These are phyloP conservation scores for Coniochaeta sp. DNA, from an alignment of 2,329 filamentous ascomycete species.

Conservation along the genomic window DNA sequence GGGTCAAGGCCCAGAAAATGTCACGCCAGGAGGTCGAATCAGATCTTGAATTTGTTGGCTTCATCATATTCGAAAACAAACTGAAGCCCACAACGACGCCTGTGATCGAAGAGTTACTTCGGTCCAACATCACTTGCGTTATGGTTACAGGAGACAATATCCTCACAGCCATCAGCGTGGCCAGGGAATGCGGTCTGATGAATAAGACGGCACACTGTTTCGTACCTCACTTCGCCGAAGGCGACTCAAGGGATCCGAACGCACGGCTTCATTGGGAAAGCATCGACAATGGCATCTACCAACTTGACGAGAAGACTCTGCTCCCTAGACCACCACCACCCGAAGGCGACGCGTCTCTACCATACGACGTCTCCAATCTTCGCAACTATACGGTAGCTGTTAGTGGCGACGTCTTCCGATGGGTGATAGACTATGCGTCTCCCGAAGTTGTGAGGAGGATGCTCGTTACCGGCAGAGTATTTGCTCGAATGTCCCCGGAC, in stretches of 20 bases:
- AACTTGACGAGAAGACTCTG: constrained; percentile 72
- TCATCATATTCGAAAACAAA: constrained; percentile 99
- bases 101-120: constrained; percentile 73
- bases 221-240: constrained; percentile 78
- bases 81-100: constrained; percentile 78
- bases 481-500: constrained; percentile 96
- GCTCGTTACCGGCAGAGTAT: constrained; percentile 87
- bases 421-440: constrained; percentile 87
- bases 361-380: constrained; percentile 75
- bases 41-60: constrained; percentile 80
- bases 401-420: constrained; percentile 90
- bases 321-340: constrained; percentile 46
- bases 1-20: constrained; percentile 95
- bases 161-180: constrained; percentile 90
- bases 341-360: constrained; percentile 72
- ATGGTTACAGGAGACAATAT: constrained; percentile 99
- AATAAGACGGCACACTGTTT: constrained; percentile 82
- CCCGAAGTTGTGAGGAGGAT: constrained; percentile 75
- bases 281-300: constrained; percentile 77
- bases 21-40: constrained; percentile 78
- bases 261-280: constrained; percentile 83
- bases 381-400: constrained; percentile 85
- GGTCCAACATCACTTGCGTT: constrained; percentile 78
- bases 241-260: constrained; percentile 65
- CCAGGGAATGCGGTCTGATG: constrained; percentile 79